phyloP scores from a whole-genome alignment of 1,284 basidiomycete species.

The Ustilago vetiveriae region DNA sequence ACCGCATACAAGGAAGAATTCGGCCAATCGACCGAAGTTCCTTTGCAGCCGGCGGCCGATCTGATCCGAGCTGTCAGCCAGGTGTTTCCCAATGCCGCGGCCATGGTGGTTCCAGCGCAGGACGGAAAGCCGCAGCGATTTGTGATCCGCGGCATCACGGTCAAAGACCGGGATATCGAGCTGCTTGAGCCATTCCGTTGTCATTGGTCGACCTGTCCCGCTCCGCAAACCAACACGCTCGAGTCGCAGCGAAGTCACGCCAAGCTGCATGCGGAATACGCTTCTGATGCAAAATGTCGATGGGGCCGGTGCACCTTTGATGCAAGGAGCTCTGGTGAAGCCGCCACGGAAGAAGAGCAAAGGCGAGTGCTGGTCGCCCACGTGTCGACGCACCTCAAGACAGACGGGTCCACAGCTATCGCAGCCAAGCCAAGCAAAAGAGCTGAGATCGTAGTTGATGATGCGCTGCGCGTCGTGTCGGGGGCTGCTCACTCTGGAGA shows the following conservation, averaged over 20 bases:
- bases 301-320: slow-evolving; percentile 53
- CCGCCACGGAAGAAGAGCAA: slow-evolving; percentile 5
- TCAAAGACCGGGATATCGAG: slow-evolving; percentile 46
- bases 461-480: slow-evolving; percentile 24
- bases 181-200: slow-evolving; percentile 43
- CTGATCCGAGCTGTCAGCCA: slow-evolving; percentile 84
- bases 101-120: slow-evolving; percentile 79
- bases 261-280: slow-evolving; percentile 40
- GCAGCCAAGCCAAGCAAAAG: not conserved
- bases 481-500: slow-evolving; percentile 28
- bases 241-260: slow-evolving; percentile 49
- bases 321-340: slow-evolving; percentile 10
- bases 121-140: slow-evolving; percentile 73
- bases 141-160: slow-evolving; percentile 78
- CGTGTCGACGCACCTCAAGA: slow-evolving; percentile 50
- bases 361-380: slow-evolving; percentile 28
- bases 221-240: slow-evolving; percentile 33
- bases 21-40: slow-evolving; percentile 67
- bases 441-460: slow-evolving; percentile 23
- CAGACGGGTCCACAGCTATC: not conserved
- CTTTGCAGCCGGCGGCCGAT: slow-evolving; percentile 79
- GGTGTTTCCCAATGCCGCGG: slow-evolving; percentile 80
- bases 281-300: slow-evolving; percentile 48
- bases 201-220: slow-evolving; percentile 53
- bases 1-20: slow-evolving; percentile 79